Percentiles rank a stretch among this genome's conserved stretches.
phyloP scores from a whole-genome alignment of 2,329 filamentous ascomycete genomes.

The Exophiala xenobiotica region DNA sequence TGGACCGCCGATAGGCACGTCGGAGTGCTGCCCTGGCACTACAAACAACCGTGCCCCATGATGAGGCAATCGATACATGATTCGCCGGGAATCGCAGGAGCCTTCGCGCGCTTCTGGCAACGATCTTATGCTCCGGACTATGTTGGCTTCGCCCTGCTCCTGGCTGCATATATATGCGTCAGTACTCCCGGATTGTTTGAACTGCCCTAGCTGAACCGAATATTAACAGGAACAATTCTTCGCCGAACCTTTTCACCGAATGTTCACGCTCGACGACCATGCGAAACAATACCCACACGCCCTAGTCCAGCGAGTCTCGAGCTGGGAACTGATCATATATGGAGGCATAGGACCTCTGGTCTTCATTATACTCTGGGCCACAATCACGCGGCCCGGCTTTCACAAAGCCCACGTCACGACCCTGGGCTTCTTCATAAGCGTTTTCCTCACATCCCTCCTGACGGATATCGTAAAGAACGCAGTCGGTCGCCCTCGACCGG shows the following conservation, averaged over 20 bases:
- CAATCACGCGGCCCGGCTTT: slow-evolving; percentile 59
- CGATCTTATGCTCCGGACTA: slow-evolving; percentile 88
- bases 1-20: no score
- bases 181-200: background rate
- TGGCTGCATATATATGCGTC: slow-evolving; percentile 59
- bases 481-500: slow-evolving; percentile 78
- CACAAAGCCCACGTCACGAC: slow-evolving; percentile 86
- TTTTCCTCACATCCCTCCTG: slow-evolving; percentile 76
- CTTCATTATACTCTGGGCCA: slow-evolving; percentile 65
- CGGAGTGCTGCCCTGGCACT: background rate
- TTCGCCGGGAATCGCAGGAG: slow-evolving; percentile 42
- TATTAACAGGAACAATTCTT: slow-evolving; percentile 64
- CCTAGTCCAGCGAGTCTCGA: slow-evolving; percentile 75
- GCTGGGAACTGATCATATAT: slow-evolving; percentile 72
- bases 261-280: slow-evolving; percentile 86
- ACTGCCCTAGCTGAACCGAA: background rate
- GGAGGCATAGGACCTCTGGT: slow-evolving; percentile 69
- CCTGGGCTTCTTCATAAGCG: slow-evolving; percentile 73
- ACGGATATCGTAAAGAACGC: slow-evolving; percentile 91
- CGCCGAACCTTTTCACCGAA: slow-evolving; percentile 84
- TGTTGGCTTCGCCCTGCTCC: slow-evolving; percentile 70
- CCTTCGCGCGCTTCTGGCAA: slow-evolving; percentile 55
- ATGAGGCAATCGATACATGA: slow-evolving; percentile 11
- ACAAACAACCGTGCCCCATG: background rate
- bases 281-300: slow-evolving; percentile 85